Conservation (phyloP, 2,329 filamentous ascomycete species). For the Scopulariopsis brevicaulis region DNA sequence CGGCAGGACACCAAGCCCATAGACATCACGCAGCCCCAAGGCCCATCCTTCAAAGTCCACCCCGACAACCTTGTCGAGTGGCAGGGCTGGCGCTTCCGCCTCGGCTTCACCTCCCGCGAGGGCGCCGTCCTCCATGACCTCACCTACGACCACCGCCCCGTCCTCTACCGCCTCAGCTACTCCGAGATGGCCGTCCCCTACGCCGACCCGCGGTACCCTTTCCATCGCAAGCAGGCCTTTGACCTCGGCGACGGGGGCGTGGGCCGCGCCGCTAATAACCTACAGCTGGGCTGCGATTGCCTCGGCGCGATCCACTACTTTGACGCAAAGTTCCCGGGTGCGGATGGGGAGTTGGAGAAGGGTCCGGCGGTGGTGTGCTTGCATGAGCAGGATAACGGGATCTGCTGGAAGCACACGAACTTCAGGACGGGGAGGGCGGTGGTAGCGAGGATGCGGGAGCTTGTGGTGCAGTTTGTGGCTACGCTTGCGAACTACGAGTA, state of each 20-base stretch:
- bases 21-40: conserved; percentile 59
- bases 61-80: conserved; percentile 38
- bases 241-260: conserved; percentile 61
- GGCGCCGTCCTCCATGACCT: conserved; percentile 61
- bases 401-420: conserved; percentile 63
- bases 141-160: conserved; percentile 50
- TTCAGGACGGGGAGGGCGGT: conserved; percentile 51
- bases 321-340: conserved; percentile 38
- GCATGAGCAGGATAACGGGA: conserved; percentile 61
- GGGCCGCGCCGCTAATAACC: conserved; percentile 56
- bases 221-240: conserved; percentile 60
- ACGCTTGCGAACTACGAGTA: conserved; percentile 64
- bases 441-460: conserved; percentile 46
- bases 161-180: conserved; percentile 56
- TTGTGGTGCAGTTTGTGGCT: conserved; percentile 58
- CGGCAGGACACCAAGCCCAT: conserved; percentile 54
- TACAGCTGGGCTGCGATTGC: conserved; percentile 58
- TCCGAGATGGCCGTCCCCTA: conserved; percentile 64
- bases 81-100: conserved; percentile 60
- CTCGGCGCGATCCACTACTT: conserved; percentile 57
- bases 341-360: conserved; percentile 38
- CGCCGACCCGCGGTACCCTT: conserved; percentile 52
- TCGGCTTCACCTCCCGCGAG: conserved; percentile 60
- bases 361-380: conserved; percentile 53
- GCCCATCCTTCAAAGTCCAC: conserved; percentile 51